These are phyloP conservation scores for Magnusiomyces suaveolens DNA, from an alignment of 1,139 yeast species.

Conservation along the genomic window DNA sequence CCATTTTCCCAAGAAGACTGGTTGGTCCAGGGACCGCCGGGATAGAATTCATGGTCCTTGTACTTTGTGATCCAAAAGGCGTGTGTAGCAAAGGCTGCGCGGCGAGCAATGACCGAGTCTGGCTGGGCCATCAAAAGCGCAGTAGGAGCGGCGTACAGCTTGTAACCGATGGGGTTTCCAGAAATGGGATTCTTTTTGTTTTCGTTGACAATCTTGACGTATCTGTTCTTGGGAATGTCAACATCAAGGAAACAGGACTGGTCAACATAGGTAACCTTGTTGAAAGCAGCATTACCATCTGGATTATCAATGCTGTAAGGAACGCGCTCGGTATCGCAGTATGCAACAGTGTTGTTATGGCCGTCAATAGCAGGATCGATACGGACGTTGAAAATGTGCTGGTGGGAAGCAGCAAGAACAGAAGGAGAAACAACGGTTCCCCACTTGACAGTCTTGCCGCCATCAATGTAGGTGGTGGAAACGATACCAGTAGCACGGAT, in stretches of 20 bases:
- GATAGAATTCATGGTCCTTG: constrained; percentile 56
- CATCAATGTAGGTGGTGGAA: constrained; percentile 65
- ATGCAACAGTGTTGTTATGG: constrained; percentile 57
- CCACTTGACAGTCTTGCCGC: constrained; percentile 64
- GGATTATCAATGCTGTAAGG: constrained; percentile 56
- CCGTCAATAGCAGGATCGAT: constrained; percentile 86
- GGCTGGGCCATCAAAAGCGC: constrained; percentile 62
- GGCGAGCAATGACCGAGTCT: constrained; percentile 50
- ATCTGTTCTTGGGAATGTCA: constrained; percentile 66
- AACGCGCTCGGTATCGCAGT: constrained; percentile 62
- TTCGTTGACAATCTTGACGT: constrained; percentile 67
- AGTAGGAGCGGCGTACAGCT: constrained; percentile 67
- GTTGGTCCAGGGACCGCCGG: constrained; percentile 74
- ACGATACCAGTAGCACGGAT: constrained; percentile 81
- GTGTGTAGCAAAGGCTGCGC: constrained; percentile 66
- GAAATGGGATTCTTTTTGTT: constrained; percentile 66
- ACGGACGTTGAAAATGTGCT: constrained; percentile 75
- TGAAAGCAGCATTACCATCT: constrained; percentile 64
- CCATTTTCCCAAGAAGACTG: constrained; percentile 60
- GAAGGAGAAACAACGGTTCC: constrained; percentile 81
- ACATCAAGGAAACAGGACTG: constrained; percentile 67
- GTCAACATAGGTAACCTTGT: constrained; percentile 57
- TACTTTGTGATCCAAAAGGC: constrained; percentile 72
- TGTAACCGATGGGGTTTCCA: constrained; percentile 73
- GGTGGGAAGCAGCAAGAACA: constrained; percentile 83